Base-by-base conservation (phyloP, 495 filamentous ascomycete genomes). In the Rusavskia elegans region DNA sequence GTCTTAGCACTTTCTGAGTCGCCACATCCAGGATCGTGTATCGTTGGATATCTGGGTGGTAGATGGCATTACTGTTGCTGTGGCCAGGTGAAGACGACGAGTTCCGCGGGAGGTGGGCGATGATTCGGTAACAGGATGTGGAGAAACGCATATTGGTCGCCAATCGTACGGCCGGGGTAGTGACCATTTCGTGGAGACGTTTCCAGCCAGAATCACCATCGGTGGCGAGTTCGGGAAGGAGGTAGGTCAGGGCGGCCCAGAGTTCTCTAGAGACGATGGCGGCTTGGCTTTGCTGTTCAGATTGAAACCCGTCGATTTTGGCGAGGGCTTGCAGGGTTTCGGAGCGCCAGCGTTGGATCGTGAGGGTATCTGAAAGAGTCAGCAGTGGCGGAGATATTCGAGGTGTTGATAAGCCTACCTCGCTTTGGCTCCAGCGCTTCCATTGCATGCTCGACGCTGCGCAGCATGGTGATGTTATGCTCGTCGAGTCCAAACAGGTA, bases 401-500 rank as follows among this genome's bases (percentile, higher is more conserved):
- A 38, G 27, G 16, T 19, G 20, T 11, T 29, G 11, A 35, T 41
- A 14, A 20, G 5, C 36, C 44, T 49, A 53, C 53, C 55, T 52
- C 59, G 53, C 41, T 52, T 51, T 8, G 55, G 53, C 46, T 55
- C 54, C 11, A 58, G 48, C 9, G 40, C 54, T 16, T 39, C 45
- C 51, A 61, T 61, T 9, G 57, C 51, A 30, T 51, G 49, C 27
- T 56, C 59, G 37, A 59, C 56, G 1, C 51, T 54, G 20, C 52
- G 48, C 14, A 61, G 30, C 2, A 61, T 27, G 0, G 38, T 41
- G 11, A 49, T 48, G 5, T 37, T 52, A n/a, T 30, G 38, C 7
- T 39, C 42, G 45, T 57, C 59, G 6, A 61, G 52, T 32, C 59
- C 59, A 40, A 59, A 61, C 5, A 61, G 29, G 20, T 56, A 61